Evolutionary conservation across 2,329 filamentous ascomycete species (phyloP).

Genomic region (Trichoderma sp.): DNA sequence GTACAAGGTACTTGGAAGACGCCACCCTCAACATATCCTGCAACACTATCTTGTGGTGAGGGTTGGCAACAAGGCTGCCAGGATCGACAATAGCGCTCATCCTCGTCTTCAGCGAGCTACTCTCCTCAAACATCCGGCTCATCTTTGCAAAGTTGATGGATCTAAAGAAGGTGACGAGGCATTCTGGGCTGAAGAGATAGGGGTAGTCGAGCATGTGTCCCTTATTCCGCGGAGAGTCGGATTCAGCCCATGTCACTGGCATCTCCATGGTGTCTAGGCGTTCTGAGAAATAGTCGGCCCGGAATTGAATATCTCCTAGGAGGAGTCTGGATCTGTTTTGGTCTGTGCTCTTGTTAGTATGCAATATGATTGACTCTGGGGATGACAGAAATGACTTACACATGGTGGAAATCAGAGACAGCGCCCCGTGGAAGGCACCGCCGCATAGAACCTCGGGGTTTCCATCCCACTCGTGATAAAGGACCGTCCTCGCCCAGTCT

Average conservation of each 20-base stretch:
- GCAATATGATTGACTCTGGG: too few relatives aligned
- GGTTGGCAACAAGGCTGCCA: constrained; percentile 53
- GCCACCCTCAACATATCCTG: constrained; percentile 63
- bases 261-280: constrained; percentile 71
- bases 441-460: constrained; percentile 66
- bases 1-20: constrained; percentile 67
- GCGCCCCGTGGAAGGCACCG: constrained; percentile 70
- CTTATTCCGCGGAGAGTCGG: constrained; percentile 57
- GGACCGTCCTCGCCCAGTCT: constrained; percentile 71
- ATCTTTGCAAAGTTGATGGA: constrained; percentile 84
- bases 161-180: constrained; percentile 79
- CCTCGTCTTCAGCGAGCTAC: constrained; percentile 55
- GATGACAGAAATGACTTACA: constrained; percentile 51
- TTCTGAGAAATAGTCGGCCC: constrained; percentile 72
- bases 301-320: constrained; percentile 66
- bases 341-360: constrained; percentile 41
- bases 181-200: constrained; percentile 72
- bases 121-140: constrained; percentile 73
- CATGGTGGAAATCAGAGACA: constrained; percentile 70
- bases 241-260: constrained; percentile 68
- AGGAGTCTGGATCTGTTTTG: constrained; percentile 61
- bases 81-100: constrained; percentile 56
- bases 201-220: constrained; percentile 77
- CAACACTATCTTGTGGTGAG: constrained; percentile 59
- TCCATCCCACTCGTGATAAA: constrained; percentile 80